These are phyloP conservation scores for Xylaria castorea DNA, from an alignment of 495 filamentous ascomycete genomes.

Conservation along the genomic window DNA sequence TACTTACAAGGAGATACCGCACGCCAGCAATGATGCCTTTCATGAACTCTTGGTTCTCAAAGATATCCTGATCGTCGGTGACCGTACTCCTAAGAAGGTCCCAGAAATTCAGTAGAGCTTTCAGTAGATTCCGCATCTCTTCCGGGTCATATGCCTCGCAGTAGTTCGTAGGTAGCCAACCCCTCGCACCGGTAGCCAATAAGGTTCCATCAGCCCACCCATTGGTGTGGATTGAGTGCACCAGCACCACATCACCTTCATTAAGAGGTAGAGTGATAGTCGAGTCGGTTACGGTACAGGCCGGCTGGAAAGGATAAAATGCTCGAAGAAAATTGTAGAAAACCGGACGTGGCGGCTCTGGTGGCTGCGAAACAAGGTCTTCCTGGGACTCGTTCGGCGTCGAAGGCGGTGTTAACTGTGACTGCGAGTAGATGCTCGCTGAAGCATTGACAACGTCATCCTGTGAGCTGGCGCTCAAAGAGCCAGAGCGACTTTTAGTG, in stretches of 20 bases:
- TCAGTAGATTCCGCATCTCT: constrained; percentile 82
- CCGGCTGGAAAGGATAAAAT: constrained; percentile 92
- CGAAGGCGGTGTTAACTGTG: constrained; percentile 74
- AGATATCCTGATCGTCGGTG: constrained; percentile 69
- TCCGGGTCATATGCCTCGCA: constrained; percentile 92
- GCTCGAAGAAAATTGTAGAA: constrained; percentile 97
- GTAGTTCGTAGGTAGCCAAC: constrained; percentile 98
- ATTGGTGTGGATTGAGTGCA: constrained; percentile 97
- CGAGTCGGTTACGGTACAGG: constrained; percentile 67
- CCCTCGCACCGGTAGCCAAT: constrained; percentile 82
- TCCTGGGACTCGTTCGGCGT: constrained; percentile 71
- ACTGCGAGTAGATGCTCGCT: constrained; percentile 51
- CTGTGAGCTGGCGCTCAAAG: constrained; percentile 50
- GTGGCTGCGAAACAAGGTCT: constrained; percentile 56
- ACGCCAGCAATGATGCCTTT: constrained; percentile 93
- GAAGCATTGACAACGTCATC: constrained; percentile 42
- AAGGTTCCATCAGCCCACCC: constrained; percentile 99
- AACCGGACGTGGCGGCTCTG: constrained; percentile 59
- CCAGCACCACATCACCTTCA: constrained; percentile 88
- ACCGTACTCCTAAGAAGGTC: constrained; percentile 78
- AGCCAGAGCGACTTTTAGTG: constrained; percentile 64
- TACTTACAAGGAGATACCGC: constrained; percentile 81
- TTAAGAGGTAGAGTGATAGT: constrained; percentile 89
- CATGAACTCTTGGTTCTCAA: constrained; percentile 88
- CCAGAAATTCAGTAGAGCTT: constrained; percentile 90